A percentile compares a stretch with the other conserved stretches of the same genome.
Conservation (phyloP, 257 asterid species). For the Solanum pimpinellifolium region DNA sequence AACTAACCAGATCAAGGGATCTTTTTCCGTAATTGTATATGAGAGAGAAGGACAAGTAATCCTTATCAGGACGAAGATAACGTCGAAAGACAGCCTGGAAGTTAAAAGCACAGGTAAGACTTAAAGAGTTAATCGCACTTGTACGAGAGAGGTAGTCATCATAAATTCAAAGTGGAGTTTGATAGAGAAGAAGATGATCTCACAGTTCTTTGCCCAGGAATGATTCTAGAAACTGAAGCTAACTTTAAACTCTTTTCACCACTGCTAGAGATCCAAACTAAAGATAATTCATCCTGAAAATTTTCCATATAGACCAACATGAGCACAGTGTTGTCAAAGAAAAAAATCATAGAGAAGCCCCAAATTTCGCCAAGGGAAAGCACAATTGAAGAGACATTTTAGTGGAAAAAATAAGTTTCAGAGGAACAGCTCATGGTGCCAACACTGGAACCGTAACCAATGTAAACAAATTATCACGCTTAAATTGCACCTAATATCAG, state of each 20-base stretch:
- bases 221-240: constrained; percentile 63
- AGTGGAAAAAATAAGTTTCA: neutral
- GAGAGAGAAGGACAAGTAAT: constrained; percentile 85
- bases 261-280: constrained; percentile 73
- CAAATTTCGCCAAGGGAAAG: neutral
- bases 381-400: neutral
- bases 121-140: neutral
- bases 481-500: neutral
- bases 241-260: constrained; percentile 82
- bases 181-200: constrained; percentile 8
- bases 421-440: neutral
- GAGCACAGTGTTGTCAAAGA: neutral
- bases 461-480: neutral
- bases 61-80: constrained; percentile 81
- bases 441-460: neutral
- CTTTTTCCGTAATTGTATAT: constrained; percentile 81
- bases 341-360: neutral
- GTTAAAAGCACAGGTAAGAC: neutral
- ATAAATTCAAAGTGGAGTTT: neutral
- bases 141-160: neutral
- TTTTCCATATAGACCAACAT: neutral
- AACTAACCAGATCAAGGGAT: constrained; percentile 93
- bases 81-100: constrained; percentile 88
- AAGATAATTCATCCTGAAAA: constrained; percentile 60
- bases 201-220: constrained; percentile 97